Evolutionary conservation across 805 yeast species (phyloP), one percentile per base, ranked within the genome.

Genomic region (Komagataella pseudopastoris): DNA sequence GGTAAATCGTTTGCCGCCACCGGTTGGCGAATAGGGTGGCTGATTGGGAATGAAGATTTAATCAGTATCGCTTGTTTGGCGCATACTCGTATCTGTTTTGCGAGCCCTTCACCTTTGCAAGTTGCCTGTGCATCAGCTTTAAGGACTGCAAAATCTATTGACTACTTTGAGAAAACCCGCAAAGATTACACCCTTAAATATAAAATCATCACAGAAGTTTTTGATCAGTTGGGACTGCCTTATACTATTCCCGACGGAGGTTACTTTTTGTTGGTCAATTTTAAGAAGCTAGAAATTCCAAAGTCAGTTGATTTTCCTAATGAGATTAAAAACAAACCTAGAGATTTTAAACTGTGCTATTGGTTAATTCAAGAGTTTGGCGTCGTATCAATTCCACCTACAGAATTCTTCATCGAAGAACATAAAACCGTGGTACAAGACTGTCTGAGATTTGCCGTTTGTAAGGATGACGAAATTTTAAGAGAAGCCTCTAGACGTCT

Each of bases 1-100:
- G 99, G 99, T 56, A 93, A 93, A 67, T 81, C 96, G 0, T 93
- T 93, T 71, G 96, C 96, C n/a, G 96, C 96, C 47, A 93, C 99
- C 10, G 99, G 99, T 51, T 93, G 98, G 97, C 83, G 99, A 72
- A 78, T 93, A 51, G 99, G 99, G 51, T 93, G 96, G 95, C 76
- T 91, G 44, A 82, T 90, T 55, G 98, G 96, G 6, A 83, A 86
- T 51, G 74, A 85, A n/a, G 86, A 85, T 30, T 71, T 90, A 56
- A 73, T 93, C 59, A 81, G 84, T 57, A 88, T 86, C 62, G 95
- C 83, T 4, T 75, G 88, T 6, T 77, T 85, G 23, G 98, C 98
- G 0, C 96, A 93, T 67, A 88, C 96, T 1, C 78, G 99, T 67
- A 91, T 93, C 59, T 88, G 96, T 62, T 93, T 93, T 67, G 74